Evolutionary conservation across 805 yeast species (phyloP).

Genomic region (Cyberlindnera mrakii): DNA sequence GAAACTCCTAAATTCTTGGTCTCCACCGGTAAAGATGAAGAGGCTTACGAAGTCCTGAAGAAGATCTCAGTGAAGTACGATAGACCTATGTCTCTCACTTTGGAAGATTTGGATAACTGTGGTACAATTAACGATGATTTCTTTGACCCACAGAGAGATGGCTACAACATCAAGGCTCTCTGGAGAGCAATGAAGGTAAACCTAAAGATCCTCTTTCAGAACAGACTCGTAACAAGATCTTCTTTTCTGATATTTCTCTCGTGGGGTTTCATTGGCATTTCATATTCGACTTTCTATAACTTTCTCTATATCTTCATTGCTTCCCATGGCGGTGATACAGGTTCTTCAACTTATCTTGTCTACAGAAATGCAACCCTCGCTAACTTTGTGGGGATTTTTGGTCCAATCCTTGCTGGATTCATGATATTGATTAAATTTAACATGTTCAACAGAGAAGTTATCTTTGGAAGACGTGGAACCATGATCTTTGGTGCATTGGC

Average conservation of each 20-base stretch:
- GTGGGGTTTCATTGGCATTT: slow-evolving; percentile 51
- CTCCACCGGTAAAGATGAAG: slow-evolving; percentile 43
- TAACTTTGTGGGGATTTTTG: slow-evolving; percentile 39
- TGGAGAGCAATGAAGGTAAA: slow-evolving; percentile 27
- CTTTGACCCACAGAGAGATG: slow-evolving; percentile 18
- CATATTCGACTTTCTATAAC: slow-evolving; percentile 47
- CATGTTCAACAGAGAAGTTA: slow-evolving; percentile 3
- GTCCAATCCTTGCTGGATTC: slow-evolving; percentile 43
- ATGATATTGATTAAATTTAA: slow-evolving; percentile 15
- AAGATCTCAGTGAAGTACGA: slow-evolving; percentile 42
- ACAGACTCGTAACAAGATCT: slow-evolving; percentile 32
- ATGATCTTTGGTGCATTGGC: slow-evolving; percentile 45
- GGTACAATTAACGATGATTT: slow-evolving; percentile 33
- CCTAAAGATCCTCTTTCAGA: slow-evolving; percentile 38
- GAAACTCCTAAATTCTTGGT: slow-evolving; percentile 51
- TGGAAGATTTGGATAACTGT: slow-evolving; percentile 39
- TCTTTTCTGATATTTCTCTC: slow-evolving; percentile 38
- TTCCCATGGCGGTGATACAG: slow-evolving; percentile 40
- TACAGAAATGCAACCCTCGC: slow-evolving; percentile 44
- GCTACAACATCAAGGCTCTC: slow-evolving; percentile 14
- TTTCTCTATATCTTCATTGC: slow-evolving; percentile 47
- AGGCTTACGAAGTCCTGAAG: slow-evolving; percentile 38
- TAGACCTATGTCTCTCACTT: slow-evolving; percentile 33
- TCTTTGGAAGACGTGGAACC: slow-evolving; percentile 52
- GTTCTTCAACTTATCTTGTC: slow-evolving; percentile 33